Evolutionary conservation across 2,329 filamentous ascomycete species (phyloP).

Genomic region (Neonectria punicea): DNA sequence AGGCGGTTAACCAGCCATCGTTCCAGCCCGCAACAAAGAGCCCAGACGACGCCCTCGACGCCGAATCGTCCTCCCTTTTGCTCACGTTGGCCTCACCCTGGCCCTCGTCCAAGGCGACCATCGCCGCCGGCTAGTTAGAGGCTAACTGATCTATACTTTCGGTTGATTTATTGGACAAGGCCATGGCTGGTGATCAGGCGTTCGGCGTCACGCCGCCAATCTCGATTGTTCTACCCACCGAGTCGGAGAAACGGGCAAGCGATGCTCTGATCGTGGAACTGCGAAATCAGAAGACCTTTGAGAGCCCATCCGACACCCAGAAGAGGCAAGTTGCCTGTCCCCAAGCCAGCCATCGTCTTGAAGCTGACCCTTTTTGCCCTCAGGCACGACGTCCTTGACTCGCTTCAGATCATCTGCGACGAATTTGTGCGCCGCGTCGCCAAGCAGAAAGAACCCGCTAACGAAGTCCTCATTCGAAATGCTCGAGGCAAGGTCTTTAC

Average conservation of each 20-base stretch:
- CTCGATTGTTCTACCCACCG: constrained; percentile 79
- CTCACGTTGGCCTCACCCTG: not conserved
- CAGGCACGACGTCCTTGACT: constrained; percentile 77
- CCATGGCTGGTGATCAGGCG: constrained; percentile 52
- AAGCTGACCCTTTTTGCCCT: constrained; percentile 24
- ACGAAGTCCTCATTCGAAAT: constrained; percentile 80
- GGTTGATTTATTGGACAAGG: constrained; percentile 15
- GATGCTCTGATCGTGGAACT: constrained; percentile 85
- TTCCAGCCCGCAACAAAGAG: constrained; percentile 3
- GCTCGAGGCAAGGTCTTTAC: constrained; percentile 94
- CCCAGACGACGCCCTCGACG: not conserved
- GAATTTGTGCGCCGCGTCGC: constrained; percentile 90
- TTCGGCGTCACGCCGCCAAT: constrained; percentile 86
- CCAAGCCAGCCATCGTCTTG: not conserved
- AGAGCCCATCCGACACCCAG: constrained; percentile 82
- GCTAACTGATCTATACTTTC: constrained; percentile 3
- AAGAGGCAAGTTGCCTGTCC: constrained; percentile 69
- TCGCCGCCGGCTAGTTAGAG: not conserved
- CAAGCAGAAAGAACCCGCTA: constrained; percentile 74
- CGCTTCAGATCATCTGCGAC: constrained; percentile 81
- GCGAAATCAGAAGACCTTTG: constrained; percentile 91
- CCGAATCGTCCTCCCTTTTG: not conserved
- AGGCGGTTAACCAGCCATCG: not conserved
- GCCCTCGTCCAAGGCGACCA: not conserved
- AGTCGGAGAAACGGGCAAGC: constrained; percentile 79